A percentile compares a stretch with the other conserved stretches of the same genome.
These are phyloP conservation scores for Ulota crispa DNA, from an alignment of 225 moss, liverwort and hornwort genomes.

Conservation along the genomic window DNA sequence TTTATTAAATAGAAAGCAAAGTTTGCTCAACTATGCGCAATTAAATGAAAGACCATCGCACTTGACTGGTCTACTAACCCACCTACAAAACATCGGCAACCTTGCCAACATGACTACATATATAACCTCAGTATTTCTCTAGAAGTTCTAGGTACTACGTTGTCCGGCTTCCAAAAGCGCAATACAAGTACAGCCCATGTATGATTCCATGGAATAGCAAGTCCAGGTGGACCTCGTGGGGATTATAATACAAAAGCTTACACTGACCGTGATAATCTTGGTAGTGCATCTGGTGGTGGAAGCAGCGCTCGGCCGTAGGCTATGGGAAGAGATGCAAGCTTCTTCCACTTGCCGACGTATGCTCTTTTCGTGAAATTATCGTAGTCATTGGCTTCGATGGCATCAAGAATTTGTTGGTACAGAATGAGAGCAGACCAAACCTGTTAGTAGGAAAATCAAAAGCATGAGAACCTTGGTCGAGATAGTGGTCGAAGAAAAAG, in stretches of 20 bases:
- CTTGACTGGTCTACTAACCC: conserved; percentile 19
- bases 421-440: conserved; percentile 74
- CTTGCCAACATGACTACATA: conserved; percentile 17
- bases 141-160: neutral
- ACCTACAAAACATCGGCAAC: conserved; percentile 18
- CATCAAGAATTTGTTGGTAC: conserved; percentile 49
- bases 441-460: conserved; percentile 28
- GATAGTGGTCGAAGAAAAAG: neutral
- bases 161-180: neutral
- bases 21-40: conserved; percentile 40
- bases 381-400: conserved; percentile 43
- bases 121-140: conserved; percentile 19
- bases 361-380: conserved; percentile 88
- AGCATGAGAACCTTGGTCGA: neutral
- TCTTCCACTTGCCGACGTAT: conserved; percentile 89
- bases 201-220: conserved; percentile 18
- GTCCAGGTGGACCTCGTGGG: neutral
- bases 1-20: conserved; percentile 22
- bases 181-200: conserved; percentile 29
- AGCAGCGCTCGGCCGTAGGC: conserved; percentile 78
- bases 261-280: conserved; percentile 39
- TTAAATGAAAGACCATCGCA: conserved; percentile 31
- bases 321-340: conserved; percentile 67
- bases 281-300: conserved; percentile 53
- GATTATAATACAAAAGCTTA: conserved; percentile 30